These are phyloP conservation scores for Cercospora berteroae DNA, from an alignment of 2,329 filamentous ascomycete genomes.

Conservation along the genomic window DNA sequence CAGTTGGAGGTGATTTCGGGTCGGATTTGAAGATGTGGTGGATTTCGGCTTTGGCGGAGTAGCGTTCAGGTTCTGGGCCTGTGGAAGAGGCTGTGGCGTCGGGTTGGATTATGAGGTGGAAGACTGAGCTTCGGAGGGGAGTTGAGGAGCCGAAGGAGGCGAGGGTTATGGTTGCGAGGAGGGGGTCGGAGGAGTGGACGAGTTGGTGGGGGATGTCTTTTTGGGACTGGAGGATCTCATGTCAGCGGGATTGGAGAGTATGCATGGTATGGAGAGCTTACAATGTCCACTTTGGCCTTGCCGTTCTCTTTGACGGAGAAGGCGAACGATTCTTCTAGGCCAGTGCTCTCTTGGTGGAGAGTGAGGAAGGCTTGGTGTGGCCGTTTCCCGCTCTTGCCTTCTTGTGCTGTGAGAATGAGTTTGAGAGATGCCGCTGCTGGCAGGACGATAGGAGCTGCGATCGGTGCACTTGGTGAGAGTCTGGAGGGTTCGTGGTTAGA, in stretches of 20 bases:
- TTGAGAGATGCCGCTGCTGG: conserved; percentile 72
- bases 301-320: conserved; percentile 82
- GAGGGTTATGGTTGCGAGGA: conserved; percentile 79
- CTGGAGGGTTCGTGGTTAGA: conserved; percentile 6
- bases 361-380: conserved; percentile 94
- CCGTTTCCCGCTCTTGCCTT: conserved; percentile 73
- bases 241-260: conserved; percentile 9
- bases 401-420: conserved; percentile 75
- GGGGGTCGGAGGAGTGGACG: conserved; percentile 62
- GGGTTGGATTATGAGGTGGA: conserved; percentile 66
- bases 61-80: conserved; percentile 71
- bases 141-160: conserved; percentile 77
- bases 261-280: conserved; percentile 49
- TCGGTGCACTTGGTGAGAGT: conserved; percentile 28
- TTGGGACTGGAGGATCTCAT: conserved; percentile 61
- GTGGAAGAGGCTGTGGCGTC: conserved; percentile 62
- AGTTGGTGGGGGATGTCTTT: conserved; percentile 87
- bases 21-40: conserved; percentile 84
- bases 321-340: conserved; percentile 83
- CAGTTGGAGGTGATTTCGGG: conserved; percentile 73
- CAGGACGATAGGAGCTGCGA: conserved; percentile 50
- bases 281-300: conserved; percentile 80
- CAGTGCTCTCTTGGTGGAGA: conserved; percentile 69
- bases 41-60: conserved; percentile 80
- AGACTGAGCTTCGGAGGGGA: conserved; percentile 66